phyloP scores from a whole-genome alignment of 2,329 filamentous ascomycete species.

The Aspergillus novofumigatus region DNA sequence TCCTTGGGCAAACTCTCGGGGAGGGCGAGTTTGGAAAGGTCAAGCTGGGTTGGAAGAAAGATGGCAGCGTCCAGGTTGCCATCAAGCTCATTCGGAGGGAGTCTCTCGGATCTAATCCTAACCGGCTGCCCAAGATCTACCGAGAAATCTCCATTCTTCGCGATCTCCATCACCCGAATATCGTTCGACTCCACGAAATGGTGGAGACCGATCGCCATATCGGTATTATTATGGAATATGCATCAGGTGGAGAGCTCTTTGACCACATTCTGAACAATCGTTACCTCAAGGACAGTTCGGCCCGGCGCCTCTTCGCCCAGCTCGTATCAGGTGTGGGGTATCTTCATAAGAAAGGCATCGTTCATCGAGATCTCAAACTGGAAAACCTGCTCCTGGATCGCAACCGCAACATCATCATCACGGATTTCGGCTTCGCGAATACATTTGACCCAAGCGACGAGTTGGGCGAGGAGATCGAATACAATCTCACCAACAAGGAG shows the following conservation, averaged over 20 bases:
- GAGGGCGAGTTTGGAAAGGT: conserved; percentile 99
- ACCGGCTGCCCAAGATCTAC: conserved; percentile 90
- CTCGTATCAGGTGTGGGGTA: conserved; percentile 95
- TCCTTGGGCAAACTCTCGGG: conserved; percentile 89
- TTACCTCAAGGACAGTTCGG: conserved; percentile 90
- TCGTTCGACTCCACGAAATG: conserved; percentile 96
- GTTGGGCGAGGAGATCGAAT: conserved; percentile 82
- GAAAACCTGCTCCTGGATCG: conserved; percentile 93
- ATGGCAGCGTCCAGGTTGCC: conserved; percentile 88
- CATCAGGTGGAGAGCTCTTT: conserved; percentile 94
- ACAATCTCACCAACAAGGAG: conserved; percentile 79
- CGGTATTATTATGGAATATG: conserved; percentile 97
- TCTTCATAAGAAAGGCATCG: conserved; percentile 96
- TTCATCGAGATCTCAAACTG: conserved; percentile 92
- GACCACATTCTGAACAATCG: conserved; percentile 97
- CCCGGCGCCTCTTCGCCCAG: conserved; percentile 88
- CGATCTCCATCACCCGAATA: conserved; percentile 89
- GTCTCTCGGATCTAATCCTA: conserved; percentile 80
- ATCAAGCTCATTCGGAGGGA: conserved; percentile 97
- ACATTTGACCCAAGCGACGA: conserved; percentile 90
- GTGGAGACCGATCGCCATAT: conserved; percentile 96
- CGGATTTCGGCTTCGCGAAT: conserved; percentile 98
- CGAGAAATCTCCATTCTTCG: conserved; percentile 90
- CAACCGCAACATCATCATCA: conserved; percentile 99
- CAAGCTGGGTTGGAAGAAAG: conserved; percentile 96